These are phyloP conservation scores for Stephania yunnanensis DNA, from an alignment of 164 flowering plant genomes.

Conservation along the genomic window DNA sequence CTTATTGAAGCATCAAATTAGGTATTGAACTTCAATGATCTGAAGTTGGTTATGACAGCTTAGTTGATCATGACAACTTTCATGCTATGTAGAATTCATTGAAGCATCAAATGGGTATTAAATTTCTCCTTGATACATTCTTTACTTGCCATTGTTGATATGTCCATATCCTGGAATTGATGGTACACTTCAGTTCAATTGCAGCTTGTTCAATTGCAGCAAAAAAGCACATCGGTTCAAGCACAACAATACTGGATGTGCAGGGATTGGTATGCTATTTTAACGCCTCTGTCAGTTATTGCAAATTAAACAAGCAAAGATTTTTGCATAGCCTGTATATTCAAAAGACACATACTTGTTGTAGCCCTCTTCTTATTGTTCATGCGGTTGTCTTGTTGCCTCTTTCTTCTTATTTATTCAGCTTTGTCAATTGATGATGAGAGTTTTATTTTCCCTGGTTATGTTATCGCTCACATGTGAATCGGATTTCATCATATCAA, in stretches of 20 bases:
- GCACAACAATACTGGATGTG: conserved; percentile 90
- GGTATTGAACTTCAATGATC: too few relatives aligned
- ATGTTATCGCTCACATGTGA: neutral
- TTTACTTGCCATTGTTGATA: too few relatives aligned
- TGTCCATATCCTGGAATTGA: too few relatives aligned
- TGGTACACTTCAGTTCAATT: too few relatives aligned
- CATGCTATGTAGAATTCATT: too few relatives aligned
- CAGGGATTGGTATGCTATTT: conserved; percentile 78
- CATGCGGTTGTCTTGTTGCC: neutral
- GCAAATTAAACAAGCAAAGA: neutral
- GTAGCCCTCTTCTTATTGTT: neutral
- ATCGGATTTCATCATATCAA: too few relatives aligned
- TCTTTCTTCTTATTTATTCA: neutral
- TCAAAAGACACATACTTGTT: neutral
- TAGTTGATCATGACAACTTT: too few relatives aligned
- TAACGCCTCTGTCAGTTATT: neutral
- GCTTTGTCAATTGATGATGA: neutral
- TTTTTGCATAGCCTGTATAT: neutral
- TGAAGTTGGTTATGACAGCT: too few relatives aligned
- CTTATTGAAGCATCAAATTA: too few relatives aligned
- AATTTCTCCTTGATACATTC: too few relatives aligned
- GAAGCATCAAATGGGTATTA: too few relatives aligned
- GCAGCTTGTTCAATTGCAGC: conserved; percentile 95
- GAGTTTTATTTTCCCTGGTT: neutral
- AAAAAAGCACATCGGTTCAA: conserved; percentile 62